Evolutionary conservation across 305 asterid species (phyloP), one percentile per base, ranked within the genome.

Genomic region (Fraxinus latifolia): DNA sequence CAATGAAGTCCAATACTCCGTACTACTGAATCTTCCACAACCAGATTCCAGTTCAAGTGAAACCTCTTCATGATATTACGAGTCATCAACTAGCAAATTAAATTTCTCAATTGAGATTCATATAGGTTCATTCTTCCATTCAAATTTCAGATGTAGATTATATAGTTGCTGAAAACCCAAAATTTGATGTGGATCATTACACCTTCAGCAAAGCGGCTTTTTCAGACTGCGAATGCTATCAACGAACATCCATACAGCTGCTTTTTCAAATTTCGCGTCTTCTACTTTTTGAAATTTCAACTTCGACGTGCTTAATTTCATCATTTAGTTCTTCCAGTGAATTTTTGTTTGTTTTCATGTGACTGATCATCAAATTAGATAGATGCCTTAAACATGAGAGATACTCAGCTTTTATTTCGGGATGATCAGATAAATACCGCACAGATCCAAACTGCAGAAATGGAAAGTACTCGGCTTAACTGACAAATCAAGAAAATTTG

Each of bases 361-460:
- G 87, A 8, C 82, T 83, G 80, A 79, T 79, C 68, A 87, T 77
- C 84, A 90, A 77, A 36, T 83, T 70, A 71, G 31, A 75, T 11
- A 93, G 88, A 77, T 85, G 84, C 89, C 80, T 87, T 89, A 91
- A 85, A 86, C 97, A 94, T 2, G 92, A 89, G 1, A 90, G 86
- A 76, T 91, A 94, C 76, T 91, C 97, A 31, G 91, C 87, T 88
- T 90, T 93, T 17, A 90, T 89, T 87, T 91, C 91, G 32, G 88
- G 86, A 60, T 89, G 89, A 80, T 84, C 89, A 7, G 86, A 79
- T 79, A 84, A 42, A 4, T 88, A 25, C 53, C 77, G 76, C 81
- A 86, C 89, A 31, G 84, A 70, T 77, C 82, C 89, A 83, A 92
- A 90, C 98, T 94, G 93, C 87, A 89, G 44, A 82, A 27, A 81